Base-by-base conservation (phyloP, 2,329 filamentous ascomycete genomes). In the Ascochyta fabae region DNA sequence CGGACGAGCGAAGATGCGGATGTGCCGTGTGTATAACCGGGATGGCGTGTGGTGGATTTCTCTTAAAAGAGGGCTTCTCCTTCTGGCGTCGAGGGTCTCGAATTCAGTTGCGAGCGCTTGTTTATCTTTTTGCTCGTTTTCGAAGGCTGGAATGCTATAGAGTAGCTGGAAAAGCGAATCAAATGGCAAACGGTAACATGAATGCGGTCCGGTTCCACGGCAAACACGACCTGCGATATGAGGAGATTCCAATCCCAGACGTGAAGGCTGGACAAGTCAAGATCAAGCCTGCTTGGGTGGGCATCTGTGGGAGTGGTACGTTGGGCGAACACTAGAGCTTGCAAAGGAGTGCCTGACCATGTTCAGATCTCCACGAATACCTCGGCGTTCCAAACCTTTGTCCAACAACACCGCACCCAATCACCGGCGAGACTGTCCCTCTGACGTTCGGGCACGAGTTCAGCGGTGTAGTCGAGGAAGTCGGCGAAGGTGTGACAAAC, bases 361-460 rank as follows among this genome's bases (percentile, higher is more conserved):
- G 3, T 35, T 27, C 41, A 75, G 75, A 77, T 58, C 68, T 82
- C n/a, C 80, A 82, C 58, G 80, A 82, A 59, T 81, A 79, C 57
- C 69, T 80, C 15, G 78, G 77, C 49, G 80, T 80, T 4, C 75
- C 79, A n/a, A 80, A 75, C 50, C 68, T 81, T 23, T 82, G 80
- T 59, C 83, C 82, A 0, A 78, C 77, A 1, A 79, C 75, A n/a
- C 81, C 82, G 4, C 83, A 84, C 69, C 81, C 81, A 0, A 81
- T 84, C 56, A 85, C 82, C 3, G 76, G 77, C 42, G 83, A 83
- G 67, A 79, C 73, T 5, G 74, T 81, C 3, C 82, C 80, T n/a
- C 57, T 84, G 51, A 83, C 80, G 2, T 78, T 84, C 49, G 82
- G 82, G 13, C 81, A 84, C 62, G 82, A 84, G 59, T 84, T 84